These are phyloP conservation scores for Colletotrichum agaves DNA, from an alignment of 2,329 filamentous ascomycete genomes.

Conservation along the genomic window DNA sequence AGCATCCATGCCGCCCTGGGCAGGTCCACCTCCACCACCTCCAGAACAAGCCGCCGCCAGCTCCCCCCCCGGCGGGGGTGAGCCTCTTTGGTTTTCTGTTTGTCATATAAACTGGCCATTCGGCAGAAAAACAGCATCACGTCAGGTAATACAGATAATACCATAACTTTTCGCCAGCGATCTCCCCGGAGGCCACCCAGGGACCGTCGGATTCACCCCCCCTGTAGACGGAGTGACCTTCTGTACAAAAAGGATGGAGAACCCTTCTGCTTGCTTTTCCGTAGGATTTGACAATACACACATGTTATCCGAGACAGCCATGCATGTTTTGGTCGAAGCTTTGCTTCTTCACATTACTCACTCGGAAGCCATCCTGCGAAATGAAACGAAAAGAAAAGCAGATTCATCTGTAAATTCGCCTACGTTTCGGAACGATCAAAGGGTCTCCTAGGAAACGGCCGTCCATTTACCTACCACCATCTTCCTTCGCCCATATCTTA, in stretches of 20 bases:
- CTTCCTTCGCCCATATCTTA: neutral
- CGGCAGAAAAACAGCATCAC: conserved; percentile 31
- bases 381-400: neutral
- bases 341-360: too few species aligned
- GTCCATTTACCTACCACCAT: neutral
- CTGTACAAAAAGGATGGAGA: conserved; percentile 10
- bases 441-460: conserved; percentile 2
- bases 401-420: neutral
- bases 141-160: conserved; percentile 33
- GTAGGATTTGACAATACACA: too few species aligned
- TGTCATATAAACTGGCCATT: conserved; percentile 38
- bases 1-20: neutral
- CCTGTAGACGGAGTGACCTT: neutral
- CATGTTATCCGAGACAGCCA: too few species aligned
- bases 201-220: conserved; percentile 1
- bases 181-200: neutral
- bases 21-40: neutral
- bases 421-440: neutral
- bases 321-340: too few species aligned
- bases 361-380: too few species aligned
- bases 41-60: neutral
- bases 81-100: conserved; percentile 32
- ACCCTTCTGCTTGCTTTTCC: too few species aligned
- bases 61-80: neutral
- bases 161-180: conserved; percentile 11